These are phyloP conservation scores for Candolleomyces efflorescens DNA, from an alignment of 768 basidiomycete species.

Conservation along the genomic window DNA sequence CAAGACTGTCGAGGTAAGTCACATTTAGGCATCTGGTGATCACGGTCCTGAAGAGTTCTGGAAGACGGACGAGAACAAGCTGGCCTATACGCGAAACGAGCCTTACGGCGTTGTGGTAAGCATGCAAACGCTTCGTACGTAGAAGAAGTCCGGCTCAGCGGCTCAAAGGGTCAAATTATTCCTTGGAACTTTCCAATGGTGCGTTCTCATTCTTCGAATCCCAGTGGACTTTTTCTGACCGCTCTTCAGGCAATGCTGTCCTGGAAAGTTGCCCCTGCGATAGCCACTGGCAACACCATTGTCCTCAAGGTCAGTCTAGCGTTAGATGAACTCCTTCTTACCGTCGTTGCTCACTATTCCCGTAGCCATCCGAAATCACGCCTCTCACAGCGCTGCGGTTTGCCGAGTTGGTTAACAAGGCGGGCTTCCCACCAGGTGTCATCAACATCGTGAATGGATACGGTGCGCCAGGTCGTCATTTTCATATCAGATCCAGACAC, in stretches of 20 bases:
- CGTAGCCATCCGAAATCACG: constrained; percentile 64
- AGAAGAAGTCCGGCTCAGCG: background rate
- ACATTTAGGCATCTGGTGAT: background rate
- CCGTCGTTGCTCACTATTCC: background rate
- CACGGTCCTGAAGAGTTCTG: background rate
- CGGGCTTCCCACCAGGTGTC: constrained; percentile 74
- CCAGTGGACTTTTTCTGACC: background rate
- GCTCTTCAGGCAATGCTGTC: constrained; percentile 39
- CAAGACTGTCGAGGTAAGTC: constrained; percentile 61
- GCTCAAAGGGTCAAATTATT: constrained; percentile 43
- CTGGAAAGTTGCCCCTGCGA: constrained; percentile 72
- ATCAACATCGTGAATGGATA: constrained; percentile 70
- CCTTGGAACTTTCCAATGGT: constrained; percentile 55
- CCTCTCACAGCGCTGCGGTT: constrained; percentile 60
- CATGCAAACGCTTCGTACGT: background rate
- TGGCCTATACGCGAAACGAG: constrained; percentile 68
- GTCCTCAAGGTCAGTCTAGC: constrained; percentile 53
- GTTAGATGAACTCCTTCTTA: background rate
- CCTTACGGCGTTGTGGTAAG: constrained; percentile 50
- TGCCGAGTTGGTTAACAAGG: constrained; percentile 52
- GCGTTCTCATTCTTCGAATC: background rate
- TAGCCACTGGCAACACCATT: constrained; percentile 72
- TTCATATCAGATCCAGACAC: background rate
- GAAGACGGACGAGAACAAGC: constrained; percentile 50
- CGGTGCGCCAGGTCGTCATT: constrained; percentile 26